Base-by-base conservation (phyloP, 805 yeast species). In the Yamadazyma laniorum region DNA sequence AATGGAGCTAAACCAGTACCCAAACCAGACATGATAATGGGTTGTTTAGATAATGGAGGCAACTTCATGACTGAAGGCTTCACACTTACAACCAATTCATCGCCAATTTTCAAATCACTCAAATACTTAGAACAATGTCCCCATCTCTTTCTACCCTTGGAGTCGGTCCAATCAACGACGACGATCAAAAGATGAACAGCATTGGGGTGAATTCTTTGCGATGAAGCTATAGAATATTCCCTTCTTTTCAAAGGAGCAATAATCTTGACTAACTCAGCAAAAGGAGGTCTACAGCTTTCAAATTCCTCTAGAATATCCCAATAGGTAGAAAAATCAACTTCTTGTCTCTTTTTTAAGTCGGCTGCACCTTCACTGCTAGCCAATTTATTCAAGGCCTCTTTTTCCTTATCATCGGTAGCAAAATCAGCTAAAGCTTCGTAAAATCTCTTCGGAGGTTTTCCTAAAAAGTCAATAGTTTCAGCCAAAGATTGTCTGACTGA, bases 1-100 rank as follows among this genome's bases (percentile, higher is more conserved):
- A 91, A 91, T 35, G 98, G 98, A 19, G 98, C 98, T 54, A 91
- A 77, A 49, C 98, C 98, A 37, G 98, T 91, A 67, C 98, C 98
- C 50, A 91, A 74, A 53, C 98, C 98, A 52, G 95, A 83, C 98
- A 91, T 91, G 48, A 91, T 82, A 51, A 91, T 83, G 16, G 98
- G 97, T 59, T 87, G 91, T 32, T 80, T 79, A 7, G 96, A 76
- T 47, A 79, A 72, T 52, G 90, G 85, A 44, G 98, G 98, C 47
- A 91, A 72, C 66, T 90, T 91, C 97, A 91, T 90, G 32, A 91
- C 96, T 7, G 96, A 88, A 21, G 97, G 96, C 67, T 91, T 91
- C 41, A 91, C 97, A 45, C 93, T 81, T 19, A 91, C 98, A 38
- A 88, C 95, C 41, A 91, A 73, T 59, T 89, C 96, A 34, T 83